Percentiles rank a stretch among this genome's conserved stretches.
Evolutionary conservation across 495 filamentous ascomycete genomes (phyloP).

Genomic region (Rhizodiscina lignyota): DNA sequence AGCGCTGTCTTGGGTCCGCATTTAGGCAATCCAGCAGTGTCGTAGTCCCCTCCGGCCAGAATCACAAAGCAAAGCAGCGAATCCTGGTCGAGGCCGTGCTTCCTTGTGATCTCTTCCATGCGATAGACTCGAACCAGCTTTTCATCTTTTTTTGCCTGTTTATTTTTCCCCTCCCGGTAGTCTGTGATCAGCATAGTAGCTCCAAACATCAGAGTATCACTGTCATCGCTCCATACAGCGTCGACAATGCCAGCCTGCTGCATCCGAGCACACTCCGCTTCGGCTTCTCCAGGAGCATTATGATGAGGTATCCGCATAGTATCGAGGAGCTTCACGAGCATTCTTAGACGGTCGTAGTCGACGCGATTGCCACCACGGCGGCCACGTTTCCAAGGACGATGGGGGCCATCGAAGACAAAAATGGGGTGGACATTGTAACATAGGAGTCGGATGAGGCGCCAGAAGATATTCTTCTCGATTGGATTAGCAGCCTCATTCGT

Average conservation of each 20-base stretch:
- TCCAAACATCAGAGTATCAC: constrained; percentile 97
- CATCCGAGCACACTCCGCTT: constrained; percentile 85
- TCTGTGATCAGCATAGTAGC: constrained; percentile 39
- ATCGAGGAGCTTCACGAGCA: constrained; percentile 41
- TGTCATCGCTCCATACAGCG: constrained; percentile 90
- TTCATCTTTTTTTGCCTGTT: constrained; percentile 74
- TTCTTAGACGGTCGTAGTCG: constrained; percentile 30
- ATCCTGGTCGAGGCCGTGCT: constrained; percentile 41
- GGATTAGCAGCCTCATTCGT: constrained; percentile 85
- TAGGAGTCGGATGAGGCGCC: constrained; percentile 71
- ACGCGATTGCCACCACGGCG: constrained; percentile 34
- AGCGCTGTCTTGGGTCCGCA: constrained; percentile 79
- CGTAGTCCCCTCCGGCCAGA: constrained; percentile 91
- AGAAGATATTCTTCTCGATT: constrained; percentile 84
- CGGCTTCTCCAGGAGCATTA: constrained; percentile 85
- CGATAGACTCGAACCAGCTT: constrained; percentile 18
- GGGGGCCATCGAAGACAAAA: constrained; percentile 91
- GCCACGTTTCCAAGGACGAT: constrained; percentile 88
- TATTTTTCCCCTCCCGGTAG: not conserved
- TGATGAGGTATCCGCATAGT: constrained; percentile 74
- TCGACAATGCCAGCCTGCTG: constrained; percentile 79
- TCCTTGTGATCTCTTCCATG: not conserved
- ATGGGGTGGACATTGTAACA: constrained; percentile 67
- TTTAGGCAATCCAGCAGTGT: constrained; percentile 75
- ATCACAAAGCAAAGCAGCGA: constrained; percentile 90